Base-by-base conservation (phyloP, 306 rosid species). In the Vigna trinervia region DNA sequence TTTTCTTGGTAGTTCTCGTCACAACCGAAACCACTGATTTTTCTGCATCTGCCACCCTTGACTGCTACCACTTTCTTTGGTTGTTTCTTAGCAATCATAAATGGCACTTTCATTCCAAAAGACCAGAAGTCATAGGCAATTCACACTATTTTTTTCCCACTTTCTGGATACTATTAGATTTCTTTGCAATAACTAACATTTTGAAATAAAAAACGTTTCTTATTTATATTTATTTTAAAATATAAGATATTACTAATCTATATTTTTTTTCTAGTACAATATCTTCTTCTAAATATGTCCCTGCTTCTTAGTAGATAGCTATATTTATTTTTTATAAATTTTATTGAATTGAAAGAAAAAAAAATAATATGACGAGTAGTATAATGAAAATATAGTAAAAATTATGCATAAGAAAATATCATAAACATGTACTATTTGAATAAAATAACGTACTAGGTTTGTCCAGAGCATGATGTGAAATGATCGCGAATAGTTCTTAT, bases 51-150 rank as follows among this genome's bases (percentile, higher is more conserved):
- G 53, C 52, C n/a, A 14, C 26, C 1, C 46, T 86, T 89, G 93
- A 85, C 90, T n/a, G 39, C 34, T 83, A 66, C 61, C 73, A 71
- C 36, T 30, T 86, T 80, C 22, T 30, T 86, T 80, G 84, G 78
- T 83, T 75, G 84, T 57, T 85, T 46, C 56, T 59, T 13, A 8
- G 10, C 22, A 51, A n/a, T 15, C 23, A n/a, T n/a, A 51, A 4
- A 12, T 13, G 14, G 14, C 15, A 12, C 1, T 45, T 45, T 45
- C 50, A 45, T 45, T 45, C 50, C 50, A 14, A 5, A 48, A n/a
- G 3, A n/a, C 57, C 61, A 3, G 20, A 19, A 8, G 12, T 10
- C 32, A 23, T 23, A 4, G 10, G 30, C 4, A 30, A 22, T 56
- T 19, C 61, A 20, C 10, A 22, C 28, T 8, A 19, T 8, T 8